Conservation (phyloP, 495 filamentous ascomycete species). For the Pyronema domesticum region DNA sequence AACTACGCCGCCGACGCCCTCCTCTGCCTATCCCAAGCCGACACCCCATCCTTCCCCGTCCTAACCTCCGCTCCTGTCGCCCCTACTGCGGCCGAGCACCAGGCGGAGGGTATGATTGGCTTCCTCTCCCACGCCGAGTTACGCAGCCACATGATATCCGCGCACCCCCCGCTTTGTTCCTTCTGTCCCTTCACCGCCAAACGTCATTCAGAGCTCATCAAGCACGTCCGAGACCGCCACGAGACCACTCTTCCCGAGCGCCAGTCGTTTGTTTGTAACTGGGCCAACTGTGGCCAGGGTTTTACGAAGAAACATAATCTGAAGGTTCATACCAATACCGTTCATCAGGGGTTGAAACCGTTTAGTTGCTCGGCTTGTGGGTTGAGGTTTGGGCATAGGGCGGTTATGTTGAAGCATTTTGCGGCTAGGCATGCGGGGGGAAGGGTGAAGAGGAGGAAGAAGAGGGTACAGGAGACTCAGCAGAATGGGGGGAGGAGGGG, state of each 20-base stretch:
- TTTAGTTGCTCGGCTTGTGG: conserved; percentile 16
- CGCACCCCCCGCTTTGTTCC: conserved; percentile 56
- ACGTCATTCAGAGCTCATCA: conserved; percentile 41
- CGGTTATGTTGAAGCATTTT: conserved; percentile 11
- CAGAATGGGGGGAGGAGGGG: neutral
- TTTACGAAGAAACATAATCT: conserved; percentile 70
- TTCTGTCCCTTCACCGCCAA: conserved; percentile 50
- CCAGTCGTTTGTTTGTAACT: conserved; percentile 42
- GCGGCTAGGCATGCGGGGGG: conserved; percentile 4
- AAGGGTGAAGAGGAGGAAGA: neutral
- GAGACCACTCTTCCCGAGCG: conserved; percentile 42
- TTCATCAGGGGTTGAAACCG: conserved; percentile 42
- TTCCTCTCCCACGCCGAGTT: conserved; percentile 57
- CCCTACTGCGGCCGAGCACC: neutral
- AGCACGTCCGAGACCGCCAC: conserved; percentile 54
- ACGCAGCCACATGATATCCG: conserved; percentile 48
- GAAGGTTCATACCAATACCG: conserved; percentile 54
- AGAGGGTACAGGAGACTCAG: neutral
- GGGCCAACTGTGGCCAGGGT: conserved; percentile 38
- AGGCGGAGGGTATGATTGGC: conserved; percentile 27
- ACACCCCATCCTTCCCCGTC: neutral
- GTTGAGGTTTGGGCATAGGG: conserved; percentile 17
- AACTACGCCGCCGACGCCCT: neutral
- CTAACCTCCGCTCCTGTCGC: neutral
- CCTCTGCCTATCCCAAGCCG: neutral